These are phyloP conservation scores for Panellus pusillus DNA, from an alignment of 768 basidiomycete genomes.

Conservation along the genomic window DNA sequence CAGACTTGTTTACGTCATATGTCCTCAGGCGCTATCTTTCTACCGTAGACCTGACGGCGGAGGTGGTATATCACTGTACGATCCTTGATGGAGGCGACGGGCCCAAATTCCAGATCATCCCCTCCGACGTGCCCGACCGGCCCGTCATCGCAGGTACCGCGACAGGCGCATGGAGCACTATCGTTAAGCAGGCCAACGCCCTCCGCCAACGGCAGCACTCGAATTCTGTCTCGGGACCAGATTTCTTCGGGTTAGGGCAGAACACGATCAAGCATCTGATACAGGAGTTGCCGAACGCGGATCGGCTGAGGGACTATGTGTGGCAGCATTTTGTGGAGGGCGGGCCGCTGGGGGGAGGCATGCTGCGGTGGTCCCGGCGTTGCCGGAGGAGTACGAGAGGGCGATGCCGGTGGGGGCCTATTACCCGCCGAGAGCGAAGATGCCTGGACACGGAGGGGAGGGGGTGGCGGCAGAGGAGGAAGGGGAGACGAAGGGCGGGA, in stretches of 20 bases:
- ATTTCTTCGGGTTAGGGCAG: conserved; percentile 85
- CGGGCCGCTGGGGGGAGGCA: conserved; percentile 83
- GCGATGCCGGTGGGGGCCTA: conserved; percentile 47
- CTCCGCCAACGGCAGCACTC: conserved; percentile 81
- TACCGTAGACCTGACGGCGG: conserved; percentile 61
- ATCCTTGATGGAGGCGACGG: conserved; percentile 85
- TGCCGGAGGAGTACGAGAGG: conserved; percentile 71
- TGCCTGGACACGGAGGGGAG: background rate
- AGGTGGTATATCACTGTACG: conserved; percentile 79
- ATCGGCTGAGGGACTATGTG: conserved; percentile 74
- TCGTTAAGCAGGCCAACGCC: conserved; percentile 80
- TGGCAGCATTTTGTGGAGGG: conserved; percentile 87
- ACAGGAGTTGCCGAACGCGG: conserved; percentile 78
- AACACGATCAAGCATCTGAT: conserved; percentile 89
- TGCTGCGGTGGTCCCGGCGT: conserved; percentile 77
- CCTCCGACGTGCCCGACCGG: conserved; percentile 67
- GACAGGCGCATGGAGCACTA: conserved; percentile 83
- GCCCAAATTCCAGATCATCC: conserved; percentile 83
- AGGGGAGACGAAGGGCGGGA: conserved; percentile 8
- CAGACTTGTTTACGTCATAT: background rate
- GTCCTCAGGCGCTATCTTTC: conserved; percentile 70
- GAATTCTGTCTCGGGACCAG: conserved; percentile 85
- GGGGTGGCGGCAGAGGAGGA: background rate
- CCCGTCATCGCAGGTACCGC: conserved; percentile 84
- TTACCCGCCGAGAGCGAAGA: conserved; percentile 31